Percentiles rank a stretch among this genome's conserved stretches.
Conservation (phyloP, 2,329 filamentous ascomycete species). For the Pseudocercospora musae region DNA sequence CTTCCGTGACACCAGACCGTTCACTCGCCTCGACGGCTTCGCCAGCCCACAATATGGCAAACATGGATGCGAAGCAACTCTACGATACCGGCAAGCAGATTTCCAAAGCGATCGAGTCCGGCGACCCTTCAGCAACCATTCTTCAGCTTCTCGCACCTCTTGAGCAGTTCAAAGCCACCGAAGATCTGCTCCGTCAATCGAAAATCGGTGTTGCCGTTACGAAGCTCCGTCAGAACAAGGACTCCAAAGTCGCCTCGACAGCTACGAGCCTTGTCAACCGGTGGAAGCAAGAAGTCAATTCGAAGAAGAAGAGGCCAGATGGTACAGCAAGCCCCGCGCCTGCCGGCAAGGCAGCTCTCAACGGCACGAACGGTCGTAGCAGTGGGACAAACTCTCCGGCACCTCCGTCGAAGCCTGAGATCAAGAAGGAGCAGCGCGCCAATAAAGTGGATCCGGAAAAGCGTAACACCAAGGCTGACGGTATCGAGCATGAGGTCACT, state of each 20-base stretch:
- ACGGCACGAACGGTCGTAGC: conserved; percentile 30
- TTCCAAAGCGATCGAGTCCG: conserved; percentile 70
- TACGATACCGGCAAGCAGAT: conserved; percentile 73
- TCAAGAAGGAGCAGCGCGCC: conserved; percentile 40
- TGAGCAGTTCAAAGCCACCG: conserved; percentile 75
- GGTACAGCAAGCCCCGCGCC: conserved; percentile 45
- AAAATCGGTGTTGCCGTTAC: conserved; percentile 87
- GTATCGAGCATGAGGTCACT: conserved; percentile 73
- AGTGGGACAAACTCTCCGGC: conserved; percentile 40
- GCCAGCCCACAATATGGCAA: conserved; percentile 18
- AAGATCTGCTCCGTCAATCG: conserved; percentile 87
- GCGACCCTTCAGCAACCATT: conserved; percentile 70
- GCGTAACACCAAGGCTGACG: conserved; percentile 77
- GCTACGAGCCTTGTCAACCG: conserved; percentile 82
- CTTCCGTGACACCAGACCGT: not conserved
- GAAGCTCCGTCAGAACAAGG: conserved; percentile 77
- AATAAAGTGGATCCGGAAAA: conserved; percentile 65
- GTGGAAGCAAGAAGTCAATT: conserved; percentile 77
- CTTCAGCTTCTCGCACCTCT: conserved; percentile 74
- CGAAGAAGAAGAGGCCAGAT: conserved; percentile 33
- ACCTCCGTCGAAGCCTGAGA: conserved; percentile 45
- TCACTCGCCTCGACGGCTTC: not conserved
- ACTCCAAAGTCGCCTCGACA: conserved; percentile 66
- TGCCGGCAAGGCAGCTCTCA: conserved; percentile 32
- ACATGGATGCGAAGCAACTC: conserved; percentile 80